A percentile compares a stretch with the other conserved stretches of the same genome.
phyloP scores from a whole-genome alignment of 1,139 yeast genomes.

The Taiozyma sp. region DNA sequence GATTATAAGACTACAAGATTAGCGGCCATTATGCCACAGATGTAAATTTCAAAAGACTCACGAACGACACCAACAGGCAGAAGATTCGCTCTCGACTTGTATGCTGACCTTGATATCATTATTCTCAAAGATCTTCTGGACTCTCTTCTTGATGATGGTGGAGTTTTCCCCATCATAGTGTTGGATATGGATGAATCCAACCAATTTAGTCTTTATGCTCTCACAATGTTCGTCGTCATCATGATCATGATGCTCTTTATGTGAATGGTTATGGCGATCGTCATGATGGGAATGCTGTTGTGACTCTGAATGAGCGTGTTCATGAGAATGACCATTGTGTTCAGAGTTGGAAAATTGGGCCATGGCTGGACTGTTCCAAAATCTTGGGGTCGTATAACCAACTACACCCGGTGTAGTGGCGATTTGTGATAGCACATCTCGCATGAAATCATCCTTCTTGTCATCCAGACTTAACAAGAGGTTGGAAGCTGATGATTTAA shows the following conservation, averaged over 20 bases:
- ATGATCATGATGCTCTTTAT: slow-evolving; percentile 4
- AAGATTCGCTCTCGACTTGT: slow-evolving; percentile 55
- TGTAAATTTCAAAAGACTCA: not conserved
- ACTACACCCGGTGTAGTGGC: slow-evolving; percentile 71
- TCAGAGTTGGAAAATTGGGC: slow-evolving; percentile 18
- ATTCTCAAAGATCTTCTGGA: slow-evolving; percentile 40
- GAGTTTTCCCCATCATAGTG: slow-evolving; percentile 63
- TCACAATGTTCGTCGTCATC: slow-evolving; percentile 4
- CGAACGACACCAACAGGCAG: slow-evolving; percentile 51
- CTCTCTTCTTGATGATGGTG: slow-evolving; percentile 53
- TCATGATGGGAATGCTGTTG: slow-evolving; percentile 8
- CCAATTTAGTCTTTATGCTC: slow-evolving; percentile 24
- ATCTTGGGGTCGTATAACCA: slow-evolving; percentile 82
- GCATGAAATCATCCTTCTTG: slow-evolving; percentile 52
- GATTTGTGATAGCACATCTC: slow-evolving; percentile 62
- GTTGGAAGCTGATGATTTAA: slow-evolving; percentile 73
- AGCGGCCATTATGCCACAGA: no score
- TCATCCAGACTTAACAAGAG: slow-evolving; percentile 57
- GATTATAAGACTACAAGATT: no score
- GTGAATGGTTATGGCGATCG: slow-evolving; percentile 11
- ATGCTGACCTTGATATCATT: slow-evolving; percentile 46
- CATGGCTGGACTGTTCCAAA: slow-evolving; percentile 45
- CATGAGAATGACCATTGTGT: slow-evolving; percentile 24
- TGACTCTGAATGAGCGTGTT: slow-evolving; percentile 17
- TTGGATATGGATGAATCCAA: slow-evolving; percentile 67